Percentiles rank a stretch among this genome's conserved stretches.
These are phyloP conservation scores for Claviceps africana DNA, from an alignment of 2,329 filamentous ascomycete genomes.

Conservation along the genomic window DNA sequence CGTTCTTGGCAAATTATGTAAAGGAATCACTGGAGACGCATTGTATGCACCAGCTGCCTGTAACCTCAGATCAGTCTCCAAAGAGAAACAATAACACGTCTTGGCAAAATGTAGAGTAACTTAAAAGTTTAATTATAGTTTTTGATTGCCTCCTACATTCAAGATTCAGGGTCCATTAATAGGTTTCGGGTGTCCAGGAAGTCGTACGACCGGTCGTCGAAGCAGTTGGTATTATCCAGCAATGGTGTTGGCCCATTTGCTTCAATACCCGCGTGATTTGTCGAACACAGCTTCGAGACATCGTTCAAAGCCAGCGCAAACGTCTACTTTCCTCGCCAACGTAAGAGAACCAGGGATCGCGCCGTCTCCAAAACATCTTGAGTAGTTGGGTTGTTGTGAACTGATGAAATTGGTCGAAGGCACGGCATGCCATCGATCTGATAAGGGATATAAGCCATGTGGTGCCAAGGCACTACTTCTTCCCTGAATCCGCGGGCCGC, in stretches of 20 bases:
- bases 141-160: not conserved
- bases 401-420: conserved; percentile 24
- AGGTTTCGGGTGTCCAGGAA: conserved; percentile 28
- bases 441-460: conserved; percentile 45
- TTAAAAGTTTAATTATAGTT: not conserved
- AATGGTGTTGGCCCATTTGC: not conserved
- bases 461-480: conserved; percentile 38
- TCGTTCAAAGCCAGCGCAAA: conserved; percentile 22
- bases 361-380: conserved; percentile 41
- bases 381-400: conserved; percentile 32
- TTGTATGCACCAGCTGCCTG: not conserved
- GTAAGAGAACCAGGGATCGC: conserved; percentile 36
- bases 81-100: not conserved
- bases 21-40: not conserved
- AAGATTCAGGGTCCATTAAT: conserved; percentile 14
- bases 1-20: not conserved
- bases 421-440: conserved; percentile 40
- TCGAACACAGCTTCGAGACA: conserved; percentile 22
- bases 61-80: not conserved
- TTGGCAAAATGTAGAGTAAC: not conserved
- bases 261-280: conserved; percentile 6
- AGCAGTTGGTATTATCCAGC: conserved; percentile 14
- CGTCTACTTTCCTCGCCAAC: conserved; percentile 36
- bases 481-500: conserved; percentile 32
- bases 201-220: conserved; percentile 29